These are phyloP conservation scores for Medicago lupulina DNA, from an alignment of 306 rosid species.

Conservation along the genomic window DNA sequence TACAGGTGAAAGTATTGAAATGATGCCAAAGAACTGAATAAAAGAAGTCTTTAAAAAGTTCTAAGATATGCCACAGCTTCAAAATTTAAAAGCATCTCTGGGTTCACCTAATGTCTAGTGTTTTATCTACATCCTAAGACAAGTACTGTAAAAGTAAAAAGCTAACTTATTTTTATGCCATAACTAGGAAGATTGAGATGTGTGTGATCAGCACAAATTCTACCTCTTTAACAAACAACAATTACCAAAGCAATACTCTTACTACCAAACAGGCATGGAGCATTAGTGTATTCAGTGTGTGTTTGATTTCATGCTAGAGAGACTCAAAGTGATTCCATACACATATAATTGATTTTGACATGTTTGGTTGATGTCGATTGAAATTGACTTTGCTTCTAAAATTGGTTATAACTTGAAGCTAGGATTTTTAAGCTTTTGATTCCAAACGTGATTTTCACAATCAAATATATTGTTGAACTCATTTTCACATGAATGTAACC, in stretches of 20 bases:
- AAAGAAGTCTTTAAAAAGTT: background rate
- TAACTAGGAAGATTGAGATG: conserved; percentile 31
- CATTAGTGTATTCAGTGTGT: background rate
- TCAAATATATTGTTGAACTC: background rate
- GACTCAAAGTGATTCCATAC: background rate
- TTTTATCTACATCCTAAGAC: conserved; percentile 19
- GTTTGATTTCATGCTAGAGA: background rate
- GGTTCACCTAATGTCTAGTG: background rate
- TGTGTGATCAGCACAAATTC: conserved; percentile 8
- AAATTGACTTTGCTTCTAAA: background rate
- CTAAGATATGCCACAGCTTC: conserved; percentile 10
- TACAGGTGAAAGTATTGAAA: conserved; percentile 25
- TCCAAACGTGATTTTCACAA: background rate
- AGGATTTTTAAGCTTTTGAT: background rate
- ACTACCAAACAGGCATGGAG: conserved; percentile 35
- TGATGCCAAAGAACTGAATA: conserved; percentile 8
- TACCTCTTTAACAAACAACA: conserved; percentile 26
- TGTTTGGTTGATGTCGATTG: background rate
- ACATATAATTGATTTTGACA: background rate
- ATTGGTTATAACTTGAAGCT: background rate
- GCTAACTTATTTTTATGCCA: background rate
- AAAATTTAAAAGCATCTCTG: conserved; percentile 18
- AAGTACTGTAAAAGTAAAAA: conserved; percentile 14
- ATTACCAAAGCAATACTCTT: conserved; percentile 36
- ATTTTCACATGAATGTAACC: background rate